phyloP scores from a whole-genome alignment of 2,329 filamentous ascomycete species.

The Stagonosporopsis rhizophila region DNA sequence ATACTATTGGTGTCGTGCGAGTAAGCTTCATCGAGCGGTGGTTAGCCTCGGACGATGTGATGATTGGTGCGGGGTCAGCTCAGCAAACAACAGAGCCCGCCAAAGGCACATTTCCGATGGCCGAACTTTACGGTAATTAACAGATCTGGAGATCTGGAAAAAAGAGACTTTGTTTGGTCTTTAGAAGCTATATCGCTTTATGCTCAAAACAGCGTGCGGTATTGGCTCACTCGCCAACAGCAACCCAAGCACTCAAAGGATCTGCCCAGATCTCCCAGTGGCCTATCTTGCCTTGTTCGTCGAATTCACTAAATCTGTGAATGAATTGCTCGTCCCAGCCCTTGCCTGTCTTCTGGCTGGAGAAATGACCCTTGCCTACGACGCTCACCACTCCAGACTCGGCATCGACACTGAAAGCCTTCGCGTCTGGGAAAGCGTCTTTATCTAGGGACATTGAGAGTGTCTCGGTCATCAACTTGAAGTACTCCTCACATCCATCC shows the following conservation, averaged over 20 bases:
- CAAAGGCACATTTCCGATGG: neutral
- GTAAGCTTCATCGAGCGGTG: slow-evolving; percentile 18
- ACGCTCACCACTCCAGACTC: slow-evolving; percentile 47
- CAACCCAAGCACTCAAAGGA: slow-evolving; percentile 53
- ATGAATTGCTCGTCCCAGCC: slow-evolving; percentile 53
- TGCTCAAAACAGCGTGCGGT: neutral
- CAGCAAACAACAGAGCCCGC: neutral
- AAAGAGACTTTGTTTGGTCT: neutral
- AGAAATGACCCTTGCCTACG: slow-evolving; percentile 45
- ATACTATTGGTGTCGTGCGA: slow-evolving; percentile 8
- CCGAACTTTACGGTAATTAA: neutral
- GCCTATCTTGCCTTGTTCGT: slow-evolving; percentile 49
- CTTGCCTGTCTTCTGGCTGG: slow-evolving; percentile 49
- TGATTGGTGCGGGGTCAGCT: slow-evolving; percentile 20
- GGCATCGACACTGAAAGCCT: slow-evolving; percentile 48
- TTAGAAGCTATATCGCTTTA: neutral
- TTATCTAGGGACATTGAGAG: slow-evolving; percentile 43
- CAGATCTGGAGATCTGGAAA: neutral
- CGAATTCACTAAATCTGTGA: slow-evolving; percentile 51
- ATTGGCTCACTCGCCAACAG: slow-evolving; percentile 37
- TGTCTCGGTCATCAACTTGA: slow-evolving; percentile 42
- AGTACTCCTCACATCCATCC: slow-evolving; percentile 50
- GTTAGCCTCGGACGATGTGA: slow-evolving; percentile 20
- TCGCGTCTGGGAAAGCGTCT: slow-evolving; percentile 44
- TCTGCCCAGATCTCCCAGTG: slow-evolving; percentile 56